Evolutionary conservation across 306 rosid genomes (phyloP), one percentile per base, ranked within the genome.

Genomic region (Luffa aegyptiaca): DNA sequence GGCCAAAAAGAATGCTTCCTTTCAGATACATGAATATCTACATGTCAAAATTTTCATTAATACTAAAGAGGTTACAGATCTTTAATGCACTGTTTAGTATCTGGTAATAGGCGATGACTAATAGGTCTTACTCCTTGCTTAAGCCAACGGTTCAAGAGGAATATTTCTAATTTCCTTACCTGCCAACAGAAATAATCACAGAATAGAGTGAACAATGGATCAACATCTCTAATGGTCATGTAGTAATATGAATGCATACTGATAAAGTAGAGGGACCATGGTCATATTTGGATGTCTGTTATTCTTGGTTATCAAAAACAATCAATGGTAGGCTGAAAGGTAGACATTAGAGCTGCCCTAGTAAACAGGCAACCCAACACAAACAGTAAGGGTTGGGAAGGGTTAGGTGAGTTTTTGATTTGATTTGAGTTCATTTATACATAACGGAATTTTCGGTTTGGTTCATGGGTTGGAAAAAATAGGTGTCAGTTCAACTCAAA

Each of bases 161-260:
- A 70, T 21, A 80, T 84, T 81, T 94, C 98, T 74, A 94, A 84
- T 87, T 88, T 94, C 92, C 98, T 94, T 83, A 81, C 92, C 89
- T 88, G 85, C 85, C 80, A 83, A 57, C 76, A 76, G 48, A 46
- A 77, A 31, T 53, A 79, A 69, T 52, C 51, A 83, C 52, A 16
- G 37, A 21, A 73, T 37, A 36, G 58, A 77, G 56, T 45, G 78
- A 17, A 72, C 48, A 84, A 74, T 76, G 65, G 44, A 56, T 77
- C 79, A 51, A 36, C 44, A 75, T 75, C 48, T 74, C 46, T 18
- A 52, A 33, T 16, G 48, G 48, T 52, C 13, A 74, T 52, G 46
- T 14, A 73, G 31, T 35, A 75, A 35, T 16, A 72, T 16, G 63
- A 75, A 75, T 52, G 77, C 77, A 33, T 16, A 26, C 13, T 49